These are phyloP conservation scores for Helenozyma baotianmanensis DNA, from an alignment of 805 yeast genomes.

Conservation along the genomic window DNA sequence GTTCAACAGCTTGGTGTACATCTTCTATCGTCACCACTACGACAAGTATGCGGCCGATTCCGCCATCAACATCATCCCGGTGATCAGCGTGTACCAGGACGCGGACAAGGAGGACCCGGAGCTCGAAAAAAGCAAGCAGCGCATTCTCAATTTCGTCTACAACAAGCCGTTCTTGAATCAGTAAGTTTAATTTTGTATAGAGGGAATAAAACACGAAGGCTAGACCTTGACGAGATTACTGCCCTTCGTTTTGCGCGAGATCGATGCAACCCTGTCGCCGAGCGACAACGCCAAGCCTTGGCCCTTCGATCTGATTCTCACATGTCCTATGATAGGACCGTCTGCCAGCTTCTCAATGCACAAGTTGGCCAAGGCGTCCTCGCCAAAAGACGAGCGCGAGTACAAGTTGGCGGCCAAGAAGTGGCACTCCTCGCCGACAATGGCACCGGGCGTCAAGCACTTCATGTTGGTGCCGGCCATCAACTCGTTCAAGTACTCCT, in stretches of 20 bases:
- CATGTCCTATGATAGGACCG: constrained; percentile 86
- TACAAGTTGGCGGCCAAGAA: constrained; percentile 93
- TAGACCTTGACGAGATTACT: constrained; percentile 13
- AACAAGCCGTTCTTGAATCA: not conserved
- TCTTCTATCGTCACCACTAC: constrained; percentile 4
- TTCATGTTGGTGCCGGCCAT: constrained; percentile 88
- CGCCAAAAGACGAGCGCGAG: constrained; percentile 91
- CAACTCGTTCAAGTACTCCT: constrained; percentile 72
- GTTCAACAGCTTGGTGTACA: constrained; percentile 7
- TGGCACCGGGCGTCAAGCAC: constrained; percentile 86
- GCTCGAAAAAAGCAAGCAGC: constrained; percentile 1
- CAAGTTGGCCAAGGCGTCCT: constrained; percentile 93
- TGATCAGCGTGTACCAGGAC: constrained; percentile 3
- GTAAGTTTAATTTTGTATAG: not conserved
- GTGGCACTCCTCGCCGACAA: constrained; percentile 83
- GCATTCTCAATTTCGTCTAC: constrained; percentile 6
- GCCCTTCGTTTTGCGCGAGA: constrained; percentile 49
- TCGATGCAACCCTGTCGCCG: constrained; percentile 89
- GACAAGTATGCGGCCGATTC: constrained; percentile 7
- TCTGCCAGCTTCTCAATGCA: constrained; percentile 79
- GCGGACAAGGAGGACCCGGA: constrained; percentile 1
- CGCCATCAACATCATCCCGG: constrained; percentile 6
- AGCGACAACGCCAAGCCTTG: constrained; percentile 94
- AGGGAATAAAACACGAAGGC: not conserved
- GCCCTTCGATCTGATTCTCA: constrained; percentile 93